phyloP scores from a whole-genome alignment of 257 asterid species.

The Solanum corneliomulleri region DNA sequence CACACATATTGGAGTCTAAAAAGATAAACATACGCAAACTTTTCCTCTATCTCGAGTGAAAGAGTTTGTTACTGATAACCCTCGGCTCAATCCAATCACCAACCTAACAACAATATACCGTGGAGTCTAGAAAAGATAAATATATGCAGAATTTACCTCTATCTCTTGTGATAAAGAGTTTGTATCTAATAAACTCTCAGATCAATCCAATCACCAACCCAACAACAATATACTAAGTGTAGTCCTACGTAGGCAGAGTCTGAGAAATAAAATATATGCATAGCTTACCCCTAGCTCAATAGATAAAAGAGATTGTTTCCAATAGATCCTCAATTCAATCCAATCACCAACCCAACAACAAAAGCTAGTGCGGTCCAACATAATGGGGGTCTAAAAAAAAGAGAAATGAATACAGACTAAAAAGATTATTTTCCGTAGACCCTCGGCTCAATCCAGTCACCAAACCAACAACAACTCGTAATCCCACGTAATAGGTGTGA shows the following conservation, averaged over 20 bases:
- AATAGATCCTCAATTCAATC: background rate
- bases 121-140: background rate
- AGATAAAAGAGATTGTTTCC: background rate
- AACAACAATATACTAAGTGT: background rate
- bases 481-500: background rate
- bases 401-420: background rate
- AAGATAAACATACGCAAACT: background rate
- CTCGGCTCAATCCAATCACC: background rate
- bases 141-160: background rate
- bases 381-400: background rate
- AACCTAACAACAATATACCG: background rate
- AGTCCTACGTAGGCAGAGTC: background rate
- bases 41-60: too few species aligned
- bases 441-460: background rate
- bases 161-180: background rate
- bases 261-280: rapidly evolving
- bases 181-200: background rate
- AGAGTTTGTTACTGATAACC: too few species aligned
- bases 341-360: background rate
- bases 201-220: background rate
- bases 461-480: background rate
- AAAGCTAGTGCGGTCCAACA: background rate
- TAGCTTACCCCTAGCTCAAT: background rate
- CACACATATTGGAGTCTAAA: background rate
- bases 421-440: too few species aligned